Evolutionary conservation across 2,329 filamentous ascomycete genomes (phyloP).

Genomic region (Claviceps capensis): DNA sequence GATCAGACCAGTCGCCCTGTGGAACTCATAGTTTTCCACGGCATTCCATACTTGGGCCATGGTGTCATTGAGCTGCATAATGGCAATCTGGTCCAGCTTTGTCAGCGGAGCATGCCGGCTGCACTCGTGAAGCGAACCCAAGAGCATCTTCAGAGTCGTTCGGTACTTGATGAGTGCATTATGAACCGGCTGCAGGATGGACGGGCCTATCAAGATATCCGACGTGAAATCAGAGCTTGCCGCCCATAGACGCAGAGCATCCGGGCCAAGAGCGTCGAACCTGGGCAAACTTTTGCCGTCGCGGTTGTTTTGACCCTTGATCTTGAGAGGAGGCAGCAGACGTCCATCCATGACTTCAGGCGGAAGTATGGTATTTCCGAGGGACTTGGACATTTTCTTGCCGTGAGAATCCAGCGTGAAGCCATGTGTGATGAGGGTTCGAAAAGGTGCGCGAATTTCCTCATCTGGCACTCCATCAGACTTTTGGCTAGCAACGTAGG

Average conservation of each 20-base stretch:
- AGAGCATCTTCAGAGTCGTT: constrained; percentile 77
- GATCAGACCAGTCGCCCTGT: constrained; percentile 57
- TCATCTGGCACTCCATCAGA: constrained; percentile 15
- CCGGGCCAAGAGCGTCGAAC: constrained; percentile 66
- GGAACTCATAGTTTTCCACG: constrained; percentile 66
- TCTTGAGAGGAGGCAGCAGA: constrained; percentile 56
- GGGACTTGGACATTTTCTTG: constrained; percentile 98
- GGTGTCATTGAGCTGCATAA: constrained; percentile 57
- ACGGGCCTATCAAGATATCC: constrained; percentile 70
- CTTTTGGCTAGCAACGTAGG: constrained; percentile 55
- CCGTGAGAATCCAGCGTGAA: constrained; percentile 82
- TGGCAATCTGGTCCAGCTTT: constrained; percentile 57
- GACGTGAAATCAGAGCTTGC: constrained; percentile 84
- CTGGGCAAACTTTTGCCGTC: constrained; percentile 13
- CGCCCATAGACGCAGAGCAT: constrained; percentile 81
- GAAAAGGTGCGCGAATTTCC: constrained; percentile 52
- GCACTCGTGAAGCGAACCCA: constrained; percentile 56
- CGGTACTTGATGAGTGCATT: constrained; percentile 73
- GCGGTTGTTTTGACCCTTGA: constrained; percentile 34
- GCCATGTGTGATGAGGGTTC: constrained; percentile 83
- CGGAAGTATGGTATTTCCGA: constrained; percentile 78
- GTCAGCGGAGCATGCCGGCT: constrained; percentile 37
- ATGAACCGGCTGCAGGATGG: constrained; percentile 65
- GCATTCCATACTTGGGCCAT: constrained; percentile 50
- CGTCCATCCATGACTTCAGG: constrained; percentile 74